Base-by-base conservation (phyloP, 805 yeast species). In the Metschnikowia koreensis region DNA sequence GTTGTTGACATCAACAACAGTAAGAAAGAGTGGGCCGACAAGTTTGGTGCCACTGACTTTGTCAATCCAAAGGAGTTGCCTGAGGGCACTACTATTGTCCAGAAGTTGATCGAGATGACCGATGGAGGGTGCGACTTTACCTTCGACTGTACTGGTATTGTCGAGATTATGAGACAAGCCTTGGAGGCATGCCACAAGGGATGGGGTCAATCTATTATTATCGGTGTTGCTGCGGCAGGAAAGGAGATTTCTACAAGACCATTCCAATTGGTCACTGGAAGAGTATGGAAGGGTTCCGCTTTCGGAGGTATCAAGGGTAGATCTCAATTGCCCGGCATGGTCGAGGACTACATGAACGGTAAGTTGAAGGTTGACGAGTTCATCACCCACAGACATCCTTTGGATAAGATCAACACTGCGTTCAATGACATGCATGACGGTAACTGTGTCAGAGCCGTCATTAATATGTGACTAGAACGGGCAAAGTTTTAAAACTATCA, bases 221-320 rank as follows among this genome's bases (percentile, higher is more conserved):
- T 94, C 67, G 99, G 99, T 71, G 99, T 94, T 61, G 99, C 99
- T 44, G 96, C 97, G 60, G 96, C 97, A 39, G 99, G 99, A 60
- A 80, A 91, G 74, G 98, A 94, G 76, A 92, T 96, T 58, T 74
- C 96, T 52, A 94, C 98, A 44, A 84, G 98, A 75, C 99, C 99
- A 55, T 94, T 94, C 89, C 98, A 93, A 79, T 83, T 94, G 71
- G 98, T 94, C 59, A 94, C 98, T 40, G 99, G 99, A 63, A 86
- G 99, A 76, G 96, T 89, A 48, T 93, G 99, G 98, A 88, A 83
- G 71, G 99, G 99, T 64, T 89, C 96, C 66, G 99, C 99, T n/a
- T 94, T 90, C 63, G 99, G 99, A 65, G 99, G 98, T 70, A 91
- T 94, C 67, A 94, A 94, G 76, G 98, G 99, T 68, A 87, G 97